These are phyloP conservation scores for Aspergillus brasiliensis DNA, from an alignment of 2,329 filamentous ascomycete species.

Conservation along the genomic window DNA sequence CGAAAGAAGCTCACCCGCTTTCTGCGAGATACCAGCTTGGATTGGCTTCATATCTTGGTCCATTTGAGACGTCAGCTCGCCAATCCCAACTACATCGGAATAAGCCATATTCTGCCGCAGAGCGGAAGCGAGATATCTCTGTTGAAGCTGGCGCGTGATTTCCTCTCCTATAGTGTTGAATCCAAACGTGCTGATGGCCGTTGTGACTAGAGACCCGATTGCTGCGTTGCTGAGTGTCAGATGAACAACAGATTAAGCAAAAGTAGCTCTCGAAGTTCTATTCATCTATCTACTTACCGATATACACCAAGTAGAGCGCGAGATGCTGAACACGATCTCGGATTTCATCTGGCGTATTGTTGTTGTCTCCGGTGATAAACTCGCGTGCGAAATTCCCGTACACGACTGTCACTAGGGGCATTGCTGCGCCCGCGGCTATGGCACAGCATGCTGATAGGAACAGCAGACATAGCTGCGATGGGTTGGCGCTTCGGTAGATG, in stretches of 20 bases:
- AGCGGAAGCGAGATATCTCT: constrained; percentile 74
- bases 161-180: constrained; percentile 79
- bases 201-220: constrained; percentile 69
- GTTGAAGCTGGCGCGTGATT: constrained; percentile 68
- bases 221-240: not conserved
- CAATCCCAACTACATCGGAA: constrained; percentile 81
- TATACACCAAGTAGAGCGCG: constrained; percentile 5
- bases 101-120: constrained; percentile 80
- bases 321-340: not conserved
- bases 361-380: not conserved
- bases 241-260: not conserved
- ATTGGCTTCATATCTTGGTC: constrained; percentile 82
- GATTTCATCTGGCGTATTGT: not conserved
- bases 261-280: no score
- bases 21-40: constrained; percentile 63
- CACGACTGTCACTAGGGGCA: constrained; percentile 10
- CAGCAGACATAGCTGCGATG: not conserved
- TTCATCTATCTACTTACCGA: constrained; percentile 7
- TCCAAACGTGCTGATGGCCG: constrained; percentile 75
- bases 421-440: constrained; percentile 9
- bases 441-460: constrained; percentile 3
- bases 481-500: not conserved
- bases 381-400: constrained; percentile 1
- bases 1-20: constrained; percentile 1
- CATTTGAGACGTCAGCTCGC: constrained; percentile 82